A percentile compares a stretch with the other conserved stretches of the same genome.
Evolutionary conservation across 78 protist species (phyloP).

Genomic region (Speleostelium caveatum): DNA sequence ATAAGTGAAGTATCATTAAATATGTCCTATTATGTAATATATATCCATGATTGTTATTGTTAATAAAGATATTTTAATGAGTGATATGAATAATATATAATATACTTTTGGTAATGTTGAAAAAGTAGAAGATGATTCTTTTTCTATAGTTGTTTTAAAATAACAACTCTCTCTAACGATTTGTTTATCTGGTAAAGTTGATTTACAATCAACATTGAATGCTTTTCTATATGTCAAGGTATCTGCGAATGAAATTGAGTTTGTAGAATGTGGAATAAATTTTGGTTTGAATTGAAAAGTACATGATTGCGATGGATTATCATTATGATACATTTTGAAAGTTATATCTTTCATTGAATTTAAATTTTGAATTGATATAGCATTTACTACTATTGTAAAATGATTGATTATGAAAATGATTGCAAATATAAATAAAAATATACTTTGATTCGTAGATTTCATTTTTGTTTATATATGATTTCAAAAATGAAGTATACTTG

Average conservation of each 20-base stretch:
- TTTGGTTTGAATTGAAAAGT: constrained; percentile 16
- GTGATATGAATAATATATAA: neutral
- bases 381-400: neutral
- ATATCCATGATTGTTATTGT: neutral
- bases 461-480: too few species aligned
- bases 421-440: too few species aligned
- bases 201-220: constrained; percentile 7
- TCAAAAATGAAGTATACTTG: too few species aligned
- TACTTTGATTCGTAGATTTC: too few species aligned
- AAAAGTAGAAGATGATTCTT: neutral
- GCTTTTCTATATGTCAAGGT: neutral
- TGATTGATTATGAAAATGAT: too few species aligned
- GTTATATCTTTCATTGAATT: neutral
- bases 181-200: neutral
- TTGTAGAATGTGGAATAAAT: constrained; percentile 10
- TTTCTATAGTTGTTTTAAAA: constrained; percentile 12
- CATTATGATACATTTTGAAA: constrained; percentile 9
- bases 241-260: neutral
- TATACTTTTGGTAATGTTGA: constrained; percentile 21
- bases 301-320: neutral
- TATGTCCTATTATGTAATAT: neutral
- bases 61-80: neutral
- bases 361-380: neutral
- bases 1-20: constrained; percentile 5
- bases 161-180: neutral